Conservation (phyloP, 1,284 basidiomycete genomes). For the Cryptococcus sp. region DNA sequence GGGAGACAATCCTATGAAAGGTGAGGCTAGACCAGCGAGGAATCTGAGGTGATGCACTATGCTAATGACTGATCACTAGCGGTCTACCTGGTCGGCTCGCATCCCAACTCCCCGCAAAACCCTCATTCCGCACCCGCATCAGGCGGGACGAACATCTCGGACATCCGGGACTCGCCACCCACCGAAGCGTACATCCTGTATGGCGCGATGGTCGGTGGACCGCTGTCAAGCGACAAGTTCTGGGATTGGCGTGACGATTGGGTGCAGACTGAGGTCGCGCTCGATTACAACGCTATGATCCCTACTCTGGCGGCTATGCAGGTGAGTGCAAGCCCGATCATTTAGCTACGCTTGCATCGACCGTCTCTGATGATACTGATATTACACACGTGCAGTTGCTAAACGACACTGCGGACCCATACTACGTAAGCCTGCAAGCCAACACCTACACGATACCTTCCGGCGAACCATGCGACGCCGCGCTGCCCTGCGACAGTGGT, state of each 20-base stretch:
- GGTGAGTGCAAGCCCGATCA: constrained; percentile 24
- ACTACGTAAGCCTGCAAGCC: constrained; percentile 67
- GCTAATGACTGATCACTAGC: constrained; percentile 23
- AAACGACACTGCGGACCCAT: constrained; percentile 64
- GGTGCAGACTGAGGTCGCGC: constrained; percentile 47
- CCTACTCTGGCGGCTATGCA: constrained; percentile 70
- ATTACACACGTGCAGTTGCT: constrained; percentile 17
- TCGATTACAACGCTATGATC: constrained; percentile 77
- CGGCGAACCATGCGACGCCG: constrained; percentile 74
- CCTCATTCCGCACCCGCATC: constrained; percentile 85
- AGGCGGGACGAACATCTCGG: constrained; percentile 66
- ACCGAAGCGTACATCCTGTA: constrained; percentile 75
- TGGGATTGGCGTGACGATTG: constrained; percentile 72
- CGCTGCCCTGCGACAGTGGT: constrained; percentile 58
- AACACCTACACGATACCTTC: constrained; percentile 68
- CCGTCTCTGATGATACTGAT: no score
- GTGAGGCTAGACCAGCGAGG: constrained; percentile 1
- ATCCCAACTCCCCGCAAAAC: constrained; percentile 85
- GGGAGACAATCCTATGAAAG: constrained; percentile 55
- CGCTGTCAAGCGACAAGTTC: constrained; percentile 71
- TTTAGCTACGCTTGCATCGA: no score
- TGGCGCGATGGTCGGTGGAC: constrained; percentile 85
- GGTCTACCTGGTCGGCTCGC: constrained; percentile 66
- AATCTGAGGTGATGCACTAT: not conserved
- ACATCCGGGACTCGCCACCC: constrained; percentile 70